These are phyloP conservation scores for Cavenderia fasciculata DNA, from an alignment of 78 protist genomes.

Conservation along the genomic window DNA sequence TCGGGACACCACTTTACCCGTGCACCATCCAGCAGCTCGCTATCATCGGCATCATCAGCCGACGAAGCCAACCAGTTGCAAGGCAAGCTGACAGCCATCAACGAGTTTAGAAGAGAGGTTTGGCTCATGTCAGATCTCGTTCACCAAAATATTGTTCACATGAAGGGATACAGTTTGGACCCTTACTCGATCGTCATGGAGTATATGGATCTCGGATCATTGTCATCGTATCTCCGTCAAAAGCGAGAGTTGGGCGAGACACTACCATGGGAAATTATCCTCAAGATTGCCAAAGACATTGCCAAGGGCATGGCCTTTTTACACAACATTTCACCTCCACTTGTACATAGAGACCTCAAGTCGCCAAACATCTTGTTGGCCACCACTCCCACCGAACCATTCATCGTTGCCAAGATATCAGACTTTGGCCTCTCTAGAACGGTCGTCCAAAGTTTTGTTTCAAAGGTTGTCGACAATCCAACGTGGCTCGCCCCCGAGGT, in stretches of 20 bases:
- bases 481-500: conserved; percentile 83
- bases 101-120: conserved; percentile 80
- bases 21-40: conserved; percentile 22
- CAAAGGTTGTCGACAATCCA: conserved; percentile 78
- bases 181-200: conserved; percentile 78
- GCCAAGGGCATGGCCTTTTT: conserved; percentile 77
- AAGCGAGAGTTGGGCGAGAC: conserved; percentile 28
- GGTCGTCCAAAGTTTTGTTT: conserved; percentile 45
- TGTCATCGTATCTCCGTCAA: conserved; percentile 12
- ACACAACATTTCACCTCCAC: conserved; percentile 79
- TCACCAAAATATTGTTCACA: conserved; percentile 69
- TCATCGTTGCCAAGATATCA: conserved; percentile 58
- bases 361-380: conserved; percentile 77
- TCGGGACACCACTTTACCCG: conserved; percentile 3
- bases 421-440: conserved; percentile 69
- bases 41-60: conserved; percentile 22
- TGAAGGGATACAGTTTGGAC: conserved; percentile 73
- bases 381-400: conserved; percentile 7
- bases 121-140: conserved; percentile 73
- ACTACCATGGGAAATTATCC: conserved; percentile 12
- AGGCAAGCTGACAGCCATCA: conserved; percentile 22
- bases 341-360: conserved; percentile 80
- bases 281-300: conserved; percentile 70
- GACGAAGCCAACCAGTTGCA: conserved; percentile 17
- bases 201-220: conserved; percentile 66